A percentile compares a stretch with the other conserved stretches of the same genome.
These are phyloP conservation scores for Vachellia collinsii DNA, from an alignment of 306 rosid species.

Conservation along the genomic window DNA sequence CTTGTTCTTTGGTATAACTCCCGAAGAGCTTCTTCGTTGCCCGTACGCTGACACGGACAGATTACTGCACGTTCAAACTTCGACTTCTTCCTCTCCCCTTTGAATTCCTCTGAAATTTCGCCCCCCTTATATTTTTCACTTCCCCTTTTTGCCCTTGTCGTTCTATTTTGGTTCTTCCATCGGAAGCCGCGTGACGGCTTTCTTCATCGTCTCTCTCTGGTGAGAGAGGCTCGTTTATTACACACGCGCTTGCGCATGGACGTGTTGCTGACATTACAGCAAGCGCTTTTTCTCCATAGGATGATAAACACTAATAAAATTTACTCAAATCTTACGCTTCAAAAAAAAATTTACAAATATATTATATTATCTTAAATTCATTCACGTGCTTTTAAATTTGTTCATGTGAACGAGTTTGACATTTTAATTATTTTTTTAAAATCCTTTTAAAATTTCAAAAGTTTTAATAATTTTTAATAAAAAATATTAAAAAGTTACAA, in stretches of 20 bases:
- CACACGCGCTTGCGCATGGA: not conserved
- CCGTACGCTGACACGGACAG: not conserved
- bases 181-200: constrained; percentile 18
- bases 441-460: too few relatives aligned
- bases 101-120: not conserved
- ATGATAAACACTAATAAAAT: too few relatives aligned
- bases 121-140: not conserved
- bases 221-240: not conserved
- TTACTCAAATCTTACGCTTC: too few relatives aligned
- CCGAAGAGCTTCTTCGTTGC: not conserved
- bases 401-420: too few relatives aligned
- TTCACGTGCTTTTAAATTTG: too few relatives aligned
- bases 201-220: too few relatives aligned
- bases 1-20: not conserved
- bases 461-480: too few relatives aligned
- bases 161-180: not conserved
- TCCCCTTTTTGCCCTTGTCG: constrained; percentile 1
- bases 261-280: not conserved
- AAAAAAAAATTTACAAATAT: too few relatives aligned
- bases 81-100: not conserved
- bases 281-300: too few relatives aligned
- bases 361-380: too few relatives aligned
- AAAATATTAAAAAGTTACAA: too few relatives aligned
- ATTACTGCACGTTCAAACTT: not conserved
- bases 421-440: too few relatives aligned